Percentiles rank a stretch among this genome's conserved stretches.
Evolutionary conservation across 305 asterid species (phyloP).

Genomic region (Fraxinus angustifolia): DNA sequence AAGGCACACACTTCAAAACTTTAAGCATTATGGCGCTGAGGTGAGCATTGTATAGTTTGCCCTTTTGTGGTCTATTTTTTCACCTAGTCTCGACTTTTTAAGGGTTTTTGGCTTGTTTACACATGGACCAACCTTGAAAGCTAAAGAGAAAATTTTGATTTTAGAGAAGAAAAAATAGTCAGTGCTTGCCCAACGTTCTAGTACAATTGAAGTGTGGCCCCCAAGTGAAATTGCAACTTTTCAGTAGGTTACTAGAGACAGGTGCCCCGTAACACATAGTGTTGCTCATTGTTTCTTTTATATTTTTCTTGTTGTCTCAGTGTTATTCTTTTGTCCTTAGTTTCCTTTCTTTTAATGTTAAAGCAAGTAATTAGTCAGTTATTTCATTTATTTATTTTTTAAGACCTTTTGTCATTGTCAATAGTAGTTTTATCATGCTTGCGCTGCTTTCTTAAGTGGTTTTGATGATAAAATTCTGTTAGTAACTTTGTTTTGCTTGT

Average conservation of each 20-base stretch:
- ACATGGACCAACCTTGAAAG: neutral
- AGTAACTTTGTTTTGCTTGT: neutral
- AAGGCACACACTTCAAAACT: neutral
- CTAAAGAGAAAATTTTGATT: neutral
- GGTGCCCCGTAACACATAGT: neutral
- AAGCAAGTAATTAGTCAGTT: neutral
- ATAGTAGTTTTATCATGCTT: neutral
- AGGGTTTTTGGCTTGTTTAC: neutral
- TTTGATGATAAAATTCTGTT: neutral
- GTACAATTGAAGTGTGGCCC: neutral
- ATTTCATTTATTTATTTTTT: neutral
- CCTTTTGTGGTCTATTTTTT: neutral
- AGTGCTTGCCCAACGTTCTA: neutral
- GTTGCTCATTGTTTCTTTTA: neutral
- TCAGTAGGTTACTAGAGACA: neutral
- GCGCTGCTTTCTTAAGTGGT: neutral
- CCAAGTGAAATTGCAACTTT: neutral
- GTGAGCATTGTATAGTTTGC: neutral
- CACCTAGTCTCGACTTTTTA: neutral
- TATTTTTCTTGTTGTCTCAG: neutral
- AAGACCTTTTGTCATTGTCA: neutral
- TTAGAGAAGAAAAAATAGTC: neutral
- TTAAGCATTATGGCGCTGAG: neutral
- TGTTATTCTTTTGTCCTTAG: neutral
- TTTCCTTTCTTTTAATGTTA: neutral